Percentiles rank a stretch among this genome's conserved stretches.
phyloP scores from a whole-genome alignment of 192 early-diverging fungal genomes.

The Allomyces arbusculus region DNA sequence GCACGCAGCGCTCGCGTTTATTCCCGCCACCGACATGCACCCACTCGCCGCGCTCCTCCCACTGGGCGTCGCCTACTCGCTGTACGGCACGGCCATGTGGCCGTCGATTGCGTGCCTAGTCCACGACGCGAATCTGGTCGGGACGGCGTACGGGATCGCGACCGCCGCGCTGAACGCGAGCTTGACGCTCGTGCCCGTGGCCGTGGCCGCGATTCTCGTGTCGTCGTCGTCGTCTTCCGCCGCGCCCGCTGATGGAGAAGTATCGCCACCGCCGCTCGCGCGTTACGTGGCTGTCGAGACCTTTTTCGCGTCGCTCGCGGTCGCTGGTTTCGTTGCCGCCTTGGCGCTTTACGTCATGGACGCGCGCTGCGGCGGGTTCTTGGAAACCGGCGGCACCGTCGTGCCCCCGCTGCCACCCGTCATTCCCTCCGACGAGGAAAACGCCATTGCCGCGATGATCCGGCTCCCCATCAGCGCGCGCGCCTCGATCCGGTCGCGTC shows the following conservation, averaged over 20 bases:
- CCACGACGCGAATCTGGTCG: conserved; percentile 17
- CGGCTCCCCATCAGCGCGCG: too few species aligned
- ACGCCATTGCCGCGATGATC: too few species aligned
- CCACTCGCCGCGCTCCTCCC: conserved; percentile 30
- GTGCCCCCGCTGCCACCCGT: too few species aligned
- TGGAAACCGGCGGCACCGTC: too few species aligned
- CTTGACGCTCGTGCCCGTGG: conserved; percentile 12
- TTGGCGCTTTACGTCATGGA: too few species aligned
- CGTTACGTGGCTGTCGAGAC: conserved; percentile 12
- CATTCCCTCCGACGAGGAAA: too few species aligned
- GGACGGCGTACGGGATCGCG: conserved; percentile 14
- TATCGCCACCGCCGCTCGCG: not conserved
- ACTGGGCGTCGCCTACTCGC: conserved; percentile 33
- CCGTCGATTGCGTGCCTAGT: conserved; percentile 37
- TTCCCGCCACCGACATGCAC: conserved; percentile 8
- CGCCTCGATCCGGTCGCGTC: too few species aligned
- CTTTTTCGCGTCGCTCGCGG: conserved; percentile 12
- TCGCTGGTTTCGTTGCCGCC: conserved; percentile 1
- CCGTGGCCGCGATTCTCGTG: conserved; percentile 13
- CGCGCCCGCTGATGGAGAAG: not conserved
- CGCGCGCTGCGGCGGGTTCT: too few species aligned
- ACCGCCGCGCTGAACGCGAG: conserved; percentile 13
- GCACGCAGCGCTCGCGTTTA: conserved; percentile 31
- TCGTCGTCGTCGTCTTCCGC: conserved; percentile 1
- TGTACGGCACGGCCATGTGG: conserved; percentile 42